Evolutionary conservation across 768 basidiomycete genomes (phyloP).

Genomic region (Sarcomyxa edulis): DNA sequence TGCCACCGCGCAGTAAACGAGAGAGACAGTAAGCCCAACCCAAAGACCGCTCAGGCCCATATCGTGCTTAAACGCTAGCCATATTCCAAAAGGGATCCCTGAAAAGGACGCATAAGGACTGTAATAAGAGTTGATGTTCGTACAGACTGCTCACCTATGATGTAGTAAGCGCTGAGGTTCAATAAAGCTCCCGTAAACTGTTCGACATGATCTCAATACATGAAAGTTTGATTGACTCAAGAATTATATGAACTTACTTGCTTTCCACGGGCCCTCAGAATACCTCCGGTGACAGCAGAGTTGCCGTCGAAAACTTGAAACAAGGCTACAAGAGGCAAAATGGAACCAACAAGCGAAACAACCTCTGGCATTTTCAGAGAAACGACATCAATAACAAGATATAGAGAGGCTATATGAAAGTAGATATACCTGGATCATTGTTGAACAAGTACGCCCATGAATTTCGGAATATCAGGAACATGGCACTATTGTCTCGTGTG

Average conservation of each 20-base stretch:
- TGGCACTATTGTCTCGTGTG: constrained; percentile 34
- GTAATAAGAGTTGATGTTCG: too few relatives aligned
- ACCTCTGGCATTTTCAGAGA: constrained; percentile 36
- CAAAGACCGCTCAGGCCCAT: constrained; percentile 73
- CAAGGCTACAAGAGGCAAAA: constrained; percentile 71
- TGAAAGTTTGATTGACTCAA: background rate
- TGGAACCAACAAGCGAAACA: constrained; percentile 55
- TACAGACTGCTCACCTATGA: constrained; percentile 43
- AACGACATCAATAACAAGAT: constrained; percentile 24
- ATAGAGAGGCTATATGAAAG: background rate
- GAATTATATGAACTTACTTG: constrained; percentile 50
- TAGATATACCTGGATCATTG: constrained; percentile 45
- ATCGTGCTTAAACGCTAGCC: constrained; percentile 58
- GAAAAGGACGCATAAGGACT: background rate
- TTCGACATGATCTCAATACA: background rate
- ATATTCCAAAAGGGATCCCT: constrained; percentile 81
- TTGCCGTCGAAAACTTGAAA: constrained; percentile 87
- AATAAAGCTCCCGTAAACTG: constrained; percentile 72
- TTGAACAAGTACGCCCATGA: constrained; percentile 77
- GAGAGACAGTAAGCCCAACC: constrained; percentile 72
- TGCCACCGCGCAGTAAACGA: constrained; percentile 50
- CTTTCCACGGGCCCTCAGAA: constrained; percentile 80
- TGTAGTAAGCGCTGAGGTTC: constrained; percentile 80
- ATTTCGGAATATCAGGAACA: constrained; percentile 58
- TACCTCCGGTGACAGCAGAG: constrained; percentile 61